These are phyloP conservation scores for Cetraspora pellucida DNA, from an alignment of 192 early-diverging fungal genomes.

Conservation along the genomic window DNA sequence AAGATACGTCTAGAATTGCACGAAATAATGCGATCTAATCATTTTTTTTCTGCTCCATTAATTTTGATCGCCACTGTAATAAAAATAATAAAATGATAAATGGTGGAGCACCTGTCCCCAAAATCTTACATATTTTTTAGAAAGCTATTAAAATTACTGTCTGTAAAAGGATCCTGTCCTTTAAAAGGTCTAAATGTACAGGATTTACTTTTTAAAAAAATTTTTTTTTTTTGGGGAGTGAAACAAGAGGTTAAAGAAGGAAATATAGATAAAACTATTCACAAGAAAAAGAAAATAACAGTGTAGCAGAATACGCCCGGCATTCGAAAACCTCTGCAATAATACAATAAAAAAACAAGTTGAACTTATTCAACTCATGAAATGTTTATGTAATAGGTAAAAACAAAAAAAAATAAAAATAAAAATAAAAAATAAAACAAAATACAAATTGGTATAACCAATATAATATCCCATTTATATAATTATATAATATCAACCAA, in stretches of 20 bases:
- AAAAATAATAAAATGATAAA: conserved; percentile 1
- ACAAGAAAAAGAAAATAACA: conserved; percentile 27
- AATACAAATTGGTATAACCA: no score
- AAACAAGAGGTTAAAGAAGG: not conserved
- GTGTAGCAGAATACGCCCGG: not conserved
- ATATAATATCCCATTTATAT: no score
- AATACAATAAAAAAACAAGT: not conserved
- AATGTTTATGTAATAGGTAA: not conserved
- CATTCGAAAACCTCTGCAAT: not conserved
- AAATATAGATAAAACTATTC: conserved; percentile 22
- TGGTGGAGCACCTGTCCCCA: conserved; percentile 32
- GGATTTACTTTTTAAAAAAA: conserved; percentile 2
- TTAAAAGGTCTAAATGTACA: conserved; percentile 12
- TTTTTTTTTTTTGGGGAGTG: not conserved
- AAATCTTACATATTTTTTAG: conserved; percentile 11
- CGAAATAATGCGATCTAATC: no score
- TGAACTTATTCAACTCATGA: not conserved
- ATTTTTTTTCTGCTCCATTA: no score
- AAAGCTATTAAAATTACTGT: conserved; percentile 17
- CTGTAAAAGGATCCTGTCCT: conserved; percentile 13
- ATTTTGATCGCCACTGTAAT: not conserved
- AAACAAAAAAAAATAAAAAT: not conserved
- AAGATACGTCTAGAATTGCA: no score
- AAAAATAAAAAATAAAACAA: no score
- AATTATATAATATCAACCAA: no score